These are phyloP conservation scores for Trichoderma arundinaceum DNA, from an alignment of 2,329 filamentous ascomycete species.

Conservation along the genomic window DNA sequence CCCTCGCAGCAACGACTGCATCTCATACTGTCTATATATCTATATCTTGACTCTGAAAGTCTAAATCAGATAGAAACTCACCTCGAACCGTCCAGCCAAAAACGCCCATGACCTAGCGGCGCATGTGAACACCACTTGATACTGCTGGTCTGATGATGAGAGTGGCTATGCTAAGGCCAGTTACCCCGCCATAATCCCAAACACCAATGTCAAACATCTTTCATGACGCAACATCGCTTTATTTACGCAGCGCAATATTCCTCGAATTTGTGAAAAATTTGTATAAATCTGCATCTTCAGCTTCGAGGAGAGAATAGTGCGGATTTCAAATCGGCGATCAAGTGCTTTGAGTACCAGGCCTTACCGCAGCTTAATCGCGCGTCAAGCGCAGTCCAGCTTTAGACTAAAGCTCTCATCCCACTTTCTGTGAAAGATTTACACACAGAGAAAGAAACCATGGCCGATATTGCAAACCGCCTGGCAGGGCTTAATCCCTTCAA, in stretches of 20 bases:
- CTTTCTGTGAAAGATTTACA: not conserved
- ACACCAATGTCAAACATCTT: not conserved
- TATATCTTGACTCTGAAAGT: not conserved
- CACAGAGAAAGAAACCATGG: constrained; percentile 12
- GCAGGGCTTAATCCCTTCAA: constrained; percentile 43
- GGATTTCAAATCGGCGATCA: not conserved
- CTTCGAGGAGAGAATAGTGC: too few species aligned
- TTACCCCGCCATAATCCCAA: constrained; percentile 25
- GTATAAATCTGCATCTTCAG: too few species aligned
- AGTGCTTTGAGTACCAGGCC: not conserved
- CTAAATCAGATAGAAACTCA: too few species aligned
- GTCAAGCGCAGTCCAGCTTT: too few species aligned
- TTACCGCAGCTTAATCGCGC: not conserved
- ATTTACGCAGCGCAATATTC: not conserved
- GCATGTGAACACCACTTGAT: not conserved
- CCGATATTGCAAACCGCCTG: constrained; percentile 40
- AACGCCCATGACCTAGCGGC: not conserved
- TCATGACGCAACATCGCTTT: not conserved
- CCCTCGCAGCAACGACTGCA: too few species aligned
- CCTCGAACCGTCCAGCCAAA: not conserved
- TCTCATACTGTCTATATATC: not conserved
- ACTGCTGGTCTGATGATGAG: constrained; percentile 24
- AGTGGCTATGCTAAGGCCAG: constrained; percentile 18
- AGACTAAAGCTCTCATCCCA: too few species aligned
- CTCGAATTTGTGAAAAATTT: too few species aligned